phyloP scores from a whole-genome alignment of 768 basidiomycete species.

The Suillus spraguei region DNA sequence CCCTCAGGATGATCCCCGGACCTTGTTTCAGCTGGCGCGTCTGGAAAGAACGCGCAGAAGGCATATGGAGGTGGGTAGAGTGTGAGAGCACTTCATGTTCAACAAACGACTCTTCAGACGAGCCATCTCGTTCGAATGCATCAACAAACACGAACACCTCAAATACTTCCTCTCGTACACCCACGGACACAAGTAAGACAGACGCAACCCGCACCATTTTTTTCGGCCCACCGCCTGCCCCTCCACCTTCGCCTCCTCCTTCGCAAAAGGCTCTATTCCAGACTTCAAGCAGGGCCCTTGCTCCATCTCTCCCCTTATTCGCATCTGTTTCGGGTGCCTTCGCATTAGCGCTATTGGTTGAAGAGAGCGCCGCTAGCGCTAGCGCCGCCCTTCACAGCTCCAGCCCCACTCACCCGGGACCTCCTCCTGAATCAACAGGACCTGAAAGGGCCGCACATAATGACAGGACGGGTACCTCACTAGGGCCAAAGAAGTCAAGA shows the following conservation, averaged over 20 bases:
- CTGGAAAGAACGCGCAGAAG: conserved; percentile 46
- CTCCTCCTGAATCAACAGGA: conserved; percentile 18
- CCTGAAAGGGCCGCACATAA: not conserved
- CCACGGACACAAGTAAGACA: conserved; percentile 20
- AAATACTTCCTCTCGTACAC: conserved; percentile 6
- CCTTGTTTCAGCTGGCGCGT: conserved; percentile 49
- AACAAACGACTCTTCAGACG: conserved; percentile 1
- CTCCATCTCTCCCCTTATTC: conserved; percentile 47
- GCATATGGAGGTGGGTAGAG: conserved; percentile 45
- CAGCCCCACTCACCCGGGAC: conserved; percentile 8
- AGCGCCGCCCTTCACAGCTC: conserved; percentile 5
- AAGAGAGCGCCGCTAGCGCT: conserved; percentile 18
- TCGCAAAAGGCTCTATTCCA: conserved; percentile 12
- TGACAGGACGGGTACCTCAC: not conserved
- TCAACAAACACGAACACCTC: conserved; percentile 9
- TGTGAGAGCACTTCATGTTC: conserved; percentile 22
- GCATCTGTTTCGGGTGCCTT: conserved; percentile 59
- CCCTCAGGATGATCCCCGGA: conserved; percentile 46
- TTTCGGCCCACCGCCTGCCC: conserved; percentile 24
- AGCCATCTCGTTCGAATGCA: not conserved
- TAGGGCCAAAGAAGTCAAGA: not conserved
- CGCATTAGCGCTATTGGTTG: conserved; percentile 56
- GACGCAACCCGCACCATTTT: conserved; percentile 35
- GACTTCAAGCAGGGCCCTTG: not conserved
- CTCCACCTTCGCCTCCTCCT: conserved; percentile 14